These are phyloP conservation scores for Cladosporium sphaerospermum DNA, from an alignment of 2,329 filamentous ascomycete species.

Conservation along the genomic window DNA sequence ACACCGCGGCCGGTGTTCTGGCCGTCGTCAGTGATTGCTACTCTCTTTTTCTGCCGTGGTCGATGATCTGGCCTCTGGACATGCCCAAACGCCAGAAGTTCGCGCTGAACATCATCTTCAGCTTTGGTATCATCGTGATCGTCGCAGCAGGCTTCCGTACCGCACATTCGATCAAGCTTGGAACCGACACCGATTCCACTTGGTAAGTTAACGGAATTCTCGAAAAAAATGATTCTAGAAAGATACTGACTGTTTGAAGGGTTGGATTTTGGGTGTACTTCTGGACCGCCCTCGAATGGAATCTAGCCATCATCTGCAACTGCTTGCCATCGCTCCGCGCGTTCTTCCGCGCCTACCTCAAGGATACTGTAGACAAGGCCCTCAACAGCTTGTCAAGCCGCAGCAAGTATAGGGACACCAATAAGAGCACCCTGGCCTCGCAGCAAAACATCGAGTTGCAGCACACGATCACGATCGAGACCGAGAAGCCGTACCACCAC, in stretches of 20 bases:
- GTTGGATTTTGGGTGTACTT: slow-evolving; percentile 26
- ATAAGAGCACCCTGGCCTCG: background rate
- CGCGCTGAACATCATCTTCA: slow-evolving; percentile 19
- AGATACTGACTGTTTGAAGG: slow-evolving; percentile 9
- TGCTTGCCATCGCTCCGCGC: slow-evolving; percentile 23
- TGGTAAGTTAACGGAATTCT: background rate
- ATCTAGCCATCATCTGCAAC: slow-evolving; percentile 24
- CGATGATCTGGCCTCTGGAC: slow-evolving; percentile 39
- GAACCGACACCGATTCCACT: slow-evolving; percentile 11
- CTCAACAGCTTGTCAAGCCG: slow-evolving; percentile 7
- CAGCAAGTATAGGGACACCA: slow-evolving; percentile 9
- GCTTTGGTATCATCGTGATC: slow-evolving; percentile 25
- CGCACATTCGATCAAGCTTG: slow-evolving; percentile 22
- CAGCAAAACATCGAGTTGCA: slow-evolving; percentile 4
- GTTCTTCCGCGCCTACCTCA: slow-evolving; percentile 14
- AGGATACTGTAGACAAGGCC: slow-evolving; percentile 17
- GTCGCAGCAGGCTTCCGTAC: slow-evolving; percentile 29
- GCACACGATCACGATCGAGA: slow-evolving; percentile 2
- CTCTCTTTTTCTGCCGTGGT: slow-evolving; percentile 21
- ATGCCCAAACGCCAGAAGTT: slow-evolving; percentile 37
- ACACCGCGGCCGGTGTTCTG: slow-evolving; percentile 17
- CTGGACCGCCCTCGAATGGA: slow-evolving; percentile 22
- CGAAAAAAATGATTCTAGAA: background rate
- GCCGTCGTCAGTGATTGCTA: slow-evolving; percentile 20
- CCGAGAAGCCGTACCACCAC: background rate